These are phyloP conservation scores for Ensete glaucum DNA, from an alignment of 176 grass and related monocot genomes.

Conservation along the genomic window DNA sequence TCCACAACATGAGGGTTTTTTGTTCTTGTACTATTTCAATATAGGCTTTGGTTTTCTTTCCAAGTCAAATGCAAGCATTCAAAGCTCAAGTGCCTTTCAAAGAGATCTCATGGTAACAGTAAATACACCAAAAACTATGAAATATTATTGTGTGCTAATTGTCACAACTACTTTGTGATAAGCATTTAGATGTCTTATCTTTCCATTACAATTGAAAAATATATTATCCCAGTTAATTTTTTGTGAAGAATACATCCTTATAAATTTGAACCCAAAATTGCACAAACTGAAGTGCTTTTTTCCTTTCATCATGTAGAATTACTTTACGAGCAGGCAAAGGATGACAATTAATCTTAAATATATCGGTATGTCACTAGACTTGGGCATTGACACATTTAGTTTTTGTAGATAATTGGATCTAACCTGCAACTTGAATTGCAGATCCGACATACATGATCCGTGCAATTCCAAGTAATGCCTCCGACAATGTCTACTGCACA, in stretches of 20 bases:
- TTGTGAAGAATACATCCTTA: neutral
- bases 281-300: neutral
- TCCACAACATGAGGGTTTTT: neutral
- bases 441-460: constrained; percentile 19
- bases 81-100: too few species aligned
- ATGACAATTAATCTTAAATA: constrained; percentile 18
- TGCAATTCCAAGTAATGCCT: constrained; percentile 15
- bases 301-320: neutral
- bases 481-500: constrained; percentile 16
- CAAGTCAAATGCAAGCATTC: too few species aligned
- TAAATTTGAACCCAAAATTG: neutral
- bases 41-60: neutral
- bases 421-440: neutral
- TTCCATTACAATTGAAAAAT: neutral
- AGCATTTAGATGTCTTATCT: too few species aligned
- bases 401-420: neutral
- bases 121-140: too few species aligned
- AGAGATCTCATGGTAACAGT: too few species aligned
- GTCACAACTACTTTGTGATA: too few species aligned
- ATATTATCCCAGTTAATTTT: neutral
- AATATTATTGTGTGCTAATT: too few species aligned
- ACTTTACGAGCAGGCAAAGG: constrained; percentile 11
- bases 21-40: neutral
- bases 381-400: neutral
- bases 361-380: neutral